Evolutionary conservation across 2,329 filamentous ascomycete genomes (phyloP).

Genomic region (Fusarium oxysporum): DNA sequence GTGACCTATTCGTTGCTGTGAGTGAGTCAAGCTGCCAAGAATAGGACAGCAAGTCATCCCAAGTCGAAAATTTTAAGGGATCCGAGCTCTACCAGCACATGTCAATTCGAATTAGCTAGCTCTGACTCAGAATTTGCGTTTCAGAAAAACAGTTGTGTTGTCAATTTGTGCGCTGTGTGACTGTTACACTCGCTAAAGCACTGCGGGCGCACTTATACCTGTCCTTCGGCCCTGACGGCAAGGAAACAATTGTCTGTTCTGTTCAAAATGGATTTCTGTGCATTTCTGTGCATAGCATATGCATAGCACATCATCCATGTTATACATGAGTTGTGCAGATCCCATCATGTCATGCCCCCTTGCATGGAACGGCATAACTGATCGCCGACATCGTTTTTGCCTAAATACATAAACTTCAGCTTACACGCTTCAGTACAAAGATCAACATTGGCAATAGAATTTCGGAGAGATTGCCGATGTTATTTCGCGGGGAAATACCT

Average conservation of each 20-base stretch:
- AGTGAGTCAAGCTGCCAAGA: constrained; percentile 22
- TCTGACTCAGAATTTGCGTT: constrained; percentile 6
- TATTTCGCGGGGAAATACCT: not conserved
- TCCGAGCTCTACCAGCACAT: not conserved
- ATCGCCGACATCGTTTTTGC: constrained; percentile 14
- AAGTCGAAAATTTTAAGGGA: not conserved
- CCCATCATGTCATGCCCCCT: not conserved
- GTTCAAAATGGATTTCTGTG: not conserved
- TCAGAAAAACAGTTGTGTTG: not conserved
- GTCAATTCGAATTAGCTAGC: not conserved
- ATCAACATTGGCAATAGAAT: not conserved
- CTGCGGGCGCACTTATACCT: constrained; percentile 8
- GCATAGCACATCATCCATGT: constrained; percentile 3
- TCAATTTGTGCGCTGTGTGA: constrained; percentile 14
- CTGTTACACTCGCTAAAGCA: constrained; percentile 26
- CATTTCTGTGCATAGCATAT: constrained; percentile 10
- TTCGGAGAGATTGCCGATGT: constrained; percentile 23
- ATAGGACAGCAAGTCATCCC: constrained; percentile 5
- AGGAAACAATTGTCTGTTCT: not conserved
- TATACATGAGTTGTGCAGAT: constrained; percentile 5
- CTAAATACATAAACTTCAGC: constrained; percentile 19
- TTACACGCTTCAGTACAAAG: constrained; percentile 3
- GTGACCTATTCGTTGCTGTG: constrained; percentile 1
- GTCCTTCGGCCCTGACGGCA: not conserved
- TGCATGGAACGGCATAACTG: constrained; percentile 9